Conservation (phyloP, 495 filamentous ascomycete genomes). For the Penicillium egyptiacum region DNA sequence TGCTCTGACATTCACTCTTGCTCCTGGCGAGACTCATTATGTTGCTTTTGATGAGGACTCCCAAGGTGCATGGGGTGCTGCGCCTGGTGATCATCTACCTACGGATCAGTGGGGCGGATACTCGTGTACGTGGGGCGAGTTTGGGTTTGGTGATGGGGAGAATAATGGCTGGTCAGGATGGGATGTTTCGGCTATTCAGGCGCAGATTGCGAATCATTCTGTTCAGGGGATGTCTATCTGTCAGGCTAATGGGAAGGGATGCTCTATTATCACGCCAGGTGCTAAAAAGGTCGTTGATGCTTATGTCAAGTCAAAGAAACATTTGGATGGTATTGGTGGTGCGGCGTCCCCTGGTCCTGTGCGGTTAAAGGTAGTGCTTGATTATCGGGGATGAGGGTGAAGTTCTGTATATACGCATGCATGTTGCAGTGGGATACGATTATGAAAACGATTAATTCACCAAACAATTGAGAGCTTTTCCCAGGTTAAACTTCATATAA, state of each 20-base stretch:
- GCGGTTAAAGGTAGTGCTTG: conserved; percentile 29
- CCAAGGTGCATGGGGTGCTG: conserved; percentile 42
- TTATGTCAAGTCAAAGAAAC: conserved; percentile 31
- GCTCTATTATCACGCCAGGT: conserved; percentile 36
- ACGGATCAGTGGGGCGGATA: conserved; percentile 40
- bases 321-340: conserved; percentile 40
- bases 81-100: conserved; percentile 35
- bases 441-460: background rate
- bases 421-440: background rate
- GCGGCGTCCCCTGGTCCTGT: conserved; percentile 33
- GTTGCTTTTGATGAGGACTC: conserved; percentile 52
- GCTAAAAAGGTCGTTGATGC: conserved; percentile 35
- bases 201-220: conserved; percentile 32
- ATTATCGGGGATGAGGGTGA: conserved; percentile 29
- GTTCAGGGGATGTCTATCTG: conserved; percentile 45
- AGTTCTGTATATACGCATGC: conserved; percentile 6
- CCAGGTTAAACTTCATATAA: background rate
- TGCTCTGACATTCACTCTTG: conserved; percentile 45
- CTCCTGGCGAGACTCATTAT: conserved; percentile 41
- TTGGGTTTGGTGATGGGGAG: conserved; percentile 37
- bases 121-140: conserved; percentile 49
- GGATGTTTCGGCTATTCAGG: conserved; percentile 50
- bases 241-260: conserved; percentile 27
- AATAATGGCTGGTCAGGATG: conserved; percentile 45
- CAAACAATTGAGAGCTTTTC: background rate